These are phyloP conservation scores for Martensiomyces pterosporus DNA, from an alignment of 192 early-diverging fungal genomes.

Conservation along the genomic window DNA sequence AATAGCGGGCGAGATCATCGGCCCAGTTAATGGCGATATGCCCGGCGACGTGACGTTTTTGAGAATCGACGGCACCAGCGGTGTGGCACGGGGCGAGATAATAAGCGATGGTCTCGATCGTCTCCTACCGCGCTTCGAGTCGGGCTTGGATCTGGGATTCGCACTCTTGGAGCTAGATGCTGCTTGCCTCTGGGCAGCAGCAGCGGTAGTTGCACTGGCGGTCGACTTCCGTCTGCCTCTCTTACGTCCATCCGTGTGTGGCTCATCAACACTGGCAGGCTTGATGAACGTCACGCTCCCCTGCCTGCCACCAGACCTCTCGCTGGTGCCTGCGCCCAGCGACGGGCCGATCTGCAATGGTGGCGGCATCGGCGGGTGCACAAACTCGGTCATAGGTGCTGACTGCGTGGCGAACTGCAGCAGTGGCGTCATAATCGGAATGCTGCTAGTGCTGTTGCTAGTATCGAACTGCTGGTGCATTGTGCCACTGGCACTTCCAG, in stretches of 20 bases:
- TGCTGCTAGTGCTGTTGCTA: neutral
- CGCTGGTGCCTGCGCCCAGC: neutral
- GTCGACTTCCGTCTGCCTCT: conserved; percentile 13
- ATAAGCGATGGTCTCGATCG: conserved; percentile 20
- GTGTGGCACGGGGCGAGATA: conserved; percentile 35
- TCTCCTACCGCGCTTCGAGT: conserved; percentile 9
- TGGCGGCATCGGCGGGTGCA: conserved; percentile 38
- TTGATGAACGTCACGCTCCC: neutral
- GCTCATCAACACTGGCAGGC: neutral
- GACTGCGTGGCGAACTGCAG: conserved; percentile 26
- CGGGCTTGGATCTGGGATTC: neutral
- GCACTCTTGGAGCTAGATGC: too few relatives aligned
- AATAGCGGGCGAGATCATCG: conserved; percentile 35
- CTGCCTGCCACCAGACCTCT: too few relatives aligned
- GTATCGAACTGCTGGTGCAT: too few relatives aligned
- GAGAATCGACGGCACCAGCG: conserved; percentile 34
- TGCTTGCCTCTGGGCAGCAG: too few relatives aligned
- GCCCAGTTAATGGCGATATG: conserved; percentile 4
- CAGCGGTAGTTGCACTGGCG: conserved; percentile 1
- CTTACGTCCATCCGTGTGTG: neutral
- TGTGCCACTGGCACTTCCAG: too few relatives aligned
- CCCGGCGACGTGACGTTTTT: conserved; percentile 13
- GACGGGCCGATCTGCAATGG: conserved; percentile 35
- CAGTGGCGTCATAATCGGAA: conserved; percentile 2
- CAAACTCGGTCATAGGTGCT: conserved; percentile 33